These are phyloP conservation scores for Macrolepiota dolichaula DNA, from an alignment of 768 basidiomycete species.

Conservation along the genomic window DNA sequence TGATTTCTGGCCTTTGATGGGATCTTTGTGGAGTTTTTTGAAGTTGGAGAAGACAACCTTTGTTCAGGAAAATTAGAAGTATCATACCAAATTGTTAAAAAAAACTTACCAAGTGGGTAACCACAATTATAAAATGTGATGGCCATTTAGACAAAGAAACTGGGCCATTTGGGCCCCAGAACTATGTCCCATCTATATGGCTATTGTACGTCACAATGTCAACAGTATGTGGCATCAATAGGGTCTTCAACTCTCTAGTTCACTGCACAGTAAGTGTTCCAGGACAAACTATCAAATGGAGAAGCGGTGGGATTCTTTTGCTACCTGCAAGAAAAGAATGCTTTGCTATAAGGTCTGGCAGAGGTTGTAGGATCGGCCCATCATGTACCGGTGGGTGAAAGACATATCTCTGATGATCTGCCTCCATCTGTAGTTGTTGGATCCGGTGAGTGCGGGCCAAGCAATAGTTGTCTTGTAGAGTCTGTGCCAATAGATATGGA, in stretches of 20 bases:
- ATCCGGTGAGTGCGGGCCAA: no score
- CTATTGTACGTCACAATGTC: conserved; percentile 25
- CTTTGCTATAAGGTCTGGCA: no score
- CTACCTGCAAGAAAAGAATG: conserved; percentile 12
- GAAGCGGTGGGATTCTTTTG: conserved; percentile 10
- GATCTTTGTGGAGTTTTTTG: not conserved
- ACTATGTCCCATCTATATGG: not conserved
- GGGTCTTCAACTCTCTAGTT: conserved; percentile 16
- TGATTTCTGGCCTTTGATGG: not conserved
- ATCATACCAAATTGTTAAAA: not conserved
- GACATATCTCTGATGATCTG: no score
- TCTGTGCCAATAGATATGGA: no score
- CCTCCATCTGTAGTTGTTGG: no score
- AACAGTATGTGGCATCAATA: conserved; percentile 13
- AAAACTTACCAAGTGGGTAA: conserved; percentile 21
- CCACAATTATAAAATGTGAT: conserved; percentile 17
- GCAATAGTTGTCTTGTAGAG: no score
- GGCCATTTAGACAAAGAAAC: conserved; percentile 15
- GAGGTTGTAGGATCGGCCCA: no score
- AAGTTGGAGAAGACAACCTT: conserved; percentile 19
- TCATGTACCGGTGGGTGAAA: no score
- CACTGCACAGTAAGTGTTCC: conserved; percentile 23
- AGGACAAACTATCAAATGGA: conserved; percentile 22
- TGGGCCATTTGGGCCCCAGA: conserved; percentile 19
- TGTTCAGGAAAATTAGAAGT: not conserved